Evolutionary conservation across 225 moss, liverwort and hornwort genomes (phyloP).

Genomic region (Bryum argenteum): DNA sequence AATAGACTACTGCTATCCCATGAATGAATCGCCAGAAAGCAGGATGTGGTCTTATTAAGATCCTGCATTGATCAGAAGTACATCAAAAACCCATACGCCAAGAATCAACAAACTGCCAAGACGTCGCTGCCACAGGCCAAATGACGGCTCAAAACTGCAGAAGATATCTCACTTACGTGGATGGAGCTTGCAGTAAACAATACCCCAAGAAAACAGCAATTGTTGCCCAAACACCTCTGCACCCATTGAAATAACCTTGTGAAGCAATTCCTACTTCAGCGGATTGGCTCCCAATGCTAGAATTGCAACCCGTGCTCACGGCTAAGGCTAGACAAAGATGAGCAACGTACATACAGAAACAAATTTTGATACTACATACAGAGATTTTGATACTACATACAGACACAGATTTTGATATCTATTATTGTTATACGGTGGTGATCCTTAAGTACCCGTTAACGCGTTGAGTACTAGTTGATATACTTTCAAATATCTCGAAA

Average conservation of each 20-base stretch:
- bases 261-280: background rate
- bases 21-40: conserved; percentile 90
- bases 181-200: conserved; percentile 84
- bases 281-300: no score
- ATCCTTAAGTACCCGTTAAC: no score
- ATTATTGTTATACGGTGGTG: no score
- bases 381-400: no score
- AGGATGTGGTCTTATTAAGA: conserved; percentile 86
- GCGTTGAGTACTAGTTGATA: no score
- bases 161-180: conserved; percentile 61
- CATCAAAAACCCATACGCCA: background rate
- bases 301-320: background rate
- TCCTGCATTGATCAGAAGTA: conserved; percentile 41
- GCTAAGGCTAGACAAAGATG: no score
- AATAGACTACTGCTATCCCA: conserved; percentile 83
- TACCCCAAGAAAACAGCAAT: conserved; percentile 82
- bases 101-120: conserved; percentile 9
- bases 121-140: conserved; percentile 14
- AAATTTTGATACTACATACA: no score
- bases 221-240: conserved; percentile 83
- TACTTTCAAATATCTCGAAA: background rate
- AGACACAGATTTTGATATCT: no score
- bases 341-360: no score
- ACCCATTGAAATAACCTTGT: background rate
- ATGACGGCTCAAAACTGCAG: conserved; percentile 17